Evolutionary conservation across 176 grass and related monocot species (phyloP), one percentile per base, ranked within the genome.

Genomic region (Zizania latifolia): DNA sequence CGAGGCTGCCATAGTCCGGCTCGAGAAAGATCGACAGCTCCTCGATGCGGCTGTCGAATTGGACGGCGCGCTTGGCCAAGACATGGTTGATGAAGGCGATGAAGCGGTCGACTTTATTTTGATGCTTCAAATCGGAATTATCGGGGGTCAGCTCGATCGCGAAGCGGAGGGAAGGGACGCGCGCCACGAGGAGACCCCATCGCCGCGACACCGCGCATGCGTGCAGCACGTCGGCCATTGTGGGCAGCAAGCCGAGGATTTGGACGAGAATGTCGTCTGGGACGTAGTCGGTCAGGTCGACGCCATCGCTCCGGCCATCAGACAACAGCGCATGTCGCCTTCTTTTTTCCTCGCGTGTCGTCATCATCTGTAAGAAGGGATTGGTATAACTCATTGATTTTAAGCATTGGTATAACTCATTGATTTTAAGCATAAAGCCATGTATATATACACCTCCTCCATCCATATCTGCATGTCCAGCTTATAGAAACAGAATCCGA

Each of bases 1-100:
- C 5, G 21, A 2, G 8, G 0, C 0, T 11, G 29, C 2, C 0
- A 6, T 8, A 1, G n/a, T n/a, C n/a, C 19, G 45, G 3, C 5
- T 4, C 1, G 14, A 74, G 37, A 1, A 13, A 10, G 24, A 75
- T 60, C 12, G 16, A 0, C 8, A 74, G 22, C 2, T 5, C 4
- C 3, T 59, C 53, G 8, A 75, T 8, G 54, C 22, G 22, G 53
- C 6, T 13, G 34, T 10, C 23, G 0, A 31, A 71, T 15, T 21
- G 37, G 23, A 3, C 5, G 4, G 33, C 55, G 0, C 26, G 37
- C 23, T 15, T 35, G 8, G 9, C 56, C 2, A 75, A 24, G 2
- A 13, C 26, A 10, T 5, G 9, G 55, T 31, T 17, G 35, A 75
- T 26, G 71, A 41, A 3, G 54, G 14, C 53, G 12, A 40, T 5